Percentiles rank a stretch among this genome's conserved stretches.
phyloP scores from a whole-genome alignment of 345 rosid species.

The Gynandropsis gynandra region DNA sequence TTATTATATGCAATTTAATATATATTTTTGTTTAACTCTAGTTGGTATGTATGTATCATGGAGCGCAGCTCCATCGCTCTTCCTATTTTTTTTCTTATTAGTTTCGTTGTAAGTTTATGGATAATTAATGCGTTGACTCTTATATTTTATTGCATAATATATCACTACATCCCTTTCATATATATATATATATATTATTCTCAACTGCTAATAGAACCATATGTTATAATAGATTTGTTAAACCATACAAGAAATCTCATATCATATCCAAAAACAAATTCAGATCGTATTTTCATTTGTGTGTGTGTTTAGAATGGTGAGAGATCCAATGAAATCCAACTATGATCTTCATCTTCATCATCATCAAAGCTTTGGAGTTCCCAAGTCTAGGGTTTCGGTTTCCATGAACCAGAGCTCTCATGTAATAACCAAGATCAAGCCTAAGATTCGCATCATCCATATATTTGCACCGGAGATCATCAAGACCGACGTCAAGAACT shows the following conservation, averaged over 20 bases:
- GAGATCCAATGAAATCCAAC: conserved; percentile 21
- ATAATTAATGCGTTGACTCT: conserved; percentile 21
- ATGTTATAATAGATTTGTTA: conserved; percentile 20
- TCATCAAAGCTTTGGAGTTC: conserved; percentile 27
- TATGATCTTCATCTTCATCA: conserved; percentile 12
- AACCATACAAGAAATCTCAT: conserved; percentile 18
- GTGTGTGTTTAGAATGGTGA: conserved; percentile 16
- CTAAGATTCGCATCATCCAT: conserved; percentile 77
- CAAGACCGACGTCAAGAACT: conserved; percentile 79
- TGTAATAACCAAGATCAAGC: conserved; percentile 55
- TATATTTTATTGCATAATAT: background rate
- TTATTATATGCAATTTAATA: conserved; percentile 7
- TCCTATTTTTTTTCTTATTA: conserved; percentile 21
- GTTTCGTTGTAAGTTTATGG: conserved; percentile 21
- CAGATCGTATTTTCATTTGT: background rate
- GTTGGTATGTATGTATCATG: conserved; percentile 25
- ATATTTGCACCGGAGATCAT: conserved; percentile 89
- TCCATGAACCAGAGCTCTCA: conserved; percentile 45
- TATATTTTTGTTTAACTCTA: conserved; percentile 1
- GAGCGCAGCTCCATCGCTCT: conserved; percentile 30
- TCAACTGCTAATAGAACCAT: conserved; percentile 23
- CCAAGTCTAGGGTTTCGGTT: conserved; percentile 34
- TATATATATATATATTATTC: conserved; percentile 18
- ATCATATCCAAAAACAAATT: conserved; percentile 14
- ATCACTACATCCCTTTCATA: background rate